These are phyloP conservation scores for Neurospora sp. DNA, from an alignment of 495 filamentous ascomycete species.

Conservation along the genomic window DNA sequence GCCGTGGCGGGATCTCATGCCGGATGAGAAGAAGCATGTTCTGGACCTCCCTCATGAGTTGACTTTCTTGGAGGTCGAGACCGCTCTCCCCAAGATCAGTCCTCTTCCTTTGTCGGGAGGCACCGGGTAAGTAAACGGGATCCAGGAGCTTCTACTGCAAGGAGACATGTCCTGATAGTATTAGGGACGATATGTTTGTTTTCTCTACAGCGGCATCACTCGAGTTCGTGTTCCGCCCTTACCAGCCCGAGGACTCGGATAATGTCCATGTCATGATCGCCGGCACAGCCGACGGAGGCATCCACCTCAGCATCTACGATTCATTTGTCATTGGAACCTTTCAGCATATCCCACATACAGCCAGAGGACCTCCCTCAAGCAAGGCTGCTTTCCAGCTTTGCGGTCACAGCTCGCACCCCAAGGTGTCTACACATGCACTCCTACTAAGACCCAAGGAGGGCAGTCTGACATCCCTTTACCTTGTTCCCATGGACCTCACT, in stretches of 20 bases:
- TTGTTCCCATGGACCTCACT: slow-evolving; percentile 71
- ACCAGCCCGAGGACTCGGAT: slow-evolving; percentile 51
- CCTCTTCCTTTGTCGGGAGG: slow-evolving; percentile 50
- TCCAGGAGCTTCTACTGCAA: background rate
- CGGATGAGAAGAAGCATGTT: slow-evolving; percentile 24
- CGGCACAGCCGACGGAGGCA: slow-evolving; percentile 65
- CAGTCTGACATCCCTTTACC: slow-evolving; percentile 33
- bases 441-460: slow-evolving; percentile 35
- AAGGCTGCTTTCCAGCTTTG: slow-evolving; percentile 29
- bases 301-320: slow-evolving; percentile 81
- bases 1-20: slow-evolving; percentile 21
- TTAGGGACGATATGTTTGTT: slow-evolving; percentile 52
- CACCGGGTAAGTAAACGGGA: slow-evolving; percentile 36
- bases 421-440: slow-evolving; percentile 67
- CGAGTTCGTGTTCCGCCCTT: slow-evolving; percentile 59
- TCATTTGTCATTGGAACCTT: slow-evolving; percentile 76
- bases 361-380: background rate
- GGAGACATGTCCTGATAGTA: background rate
- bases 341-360: slow-evolving; percentile 17
- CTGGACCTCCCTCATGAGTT: slow-evolving; percentile 69
- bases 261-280: slow-evolving; percentile 74
- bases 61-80: slow-evolving; percentile 67
- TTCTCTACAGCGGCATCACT: slow-evolving; percentile 61
- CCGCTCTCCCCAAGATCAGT: slow-evolving; percentile 70
- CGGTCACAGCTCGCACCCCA: slow-evolving; percentile 60